These are phyloP conservation scores for Lactifluus volemus DNA, from an alignment of 768 basidiomycete species.

Conservation along the genomic window DNA sequence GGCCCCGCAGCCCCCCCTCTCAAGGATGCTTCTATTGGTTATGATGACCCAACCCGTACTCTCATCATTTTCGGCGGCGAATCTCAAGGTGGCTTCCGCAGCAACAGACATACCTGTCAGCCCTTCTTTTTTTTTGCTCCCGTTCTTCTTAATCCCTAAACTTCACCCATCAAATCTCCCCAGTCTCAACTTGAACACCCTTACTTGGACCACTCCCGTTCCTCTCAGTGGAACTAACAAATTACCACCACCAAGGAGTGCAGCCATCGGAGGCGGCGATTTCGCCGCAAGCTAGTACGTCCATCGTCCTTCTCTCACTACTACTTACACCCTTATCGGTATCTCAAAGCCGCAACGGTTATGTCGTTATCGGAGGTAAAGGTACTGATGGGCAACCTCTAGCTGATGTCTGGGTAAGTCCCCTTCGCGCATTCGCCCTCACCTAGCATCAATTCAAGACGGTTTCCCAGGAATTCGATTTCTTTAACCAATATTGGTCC, in stretches of 20 bases:
- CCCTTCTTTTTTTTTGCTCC: slow-evolving; percentile 3
- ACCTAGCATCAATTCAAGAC: slow-evolving; percentile 11
- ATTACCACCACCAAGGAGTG: slow-evolving; percentile 54
- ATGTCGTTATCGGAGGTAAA: slow-evolving; percentile 67
- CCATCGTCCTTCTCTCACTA: slow-evolving; percentile 1
- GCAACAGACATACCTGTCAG: slow-evolving; percentile 61
- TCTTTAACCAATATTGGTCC: slow-evolving; percentile 69
- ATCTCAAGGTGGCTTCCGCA: slow-evolving; percentile 54
- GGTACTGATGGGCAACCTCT: slow-evolving; percentile 44
- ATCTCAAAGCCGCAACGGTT: slow-evolving; percentile 53
- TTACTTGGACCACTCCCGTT: slow-evolving; percentile 51
- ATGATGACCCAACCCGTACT: slow-evolving; percentile 38
- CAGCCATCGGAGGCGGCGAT: slow-evolving; percentile 57
- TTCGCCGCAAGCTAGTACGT: slow-evolving; percentile 78
- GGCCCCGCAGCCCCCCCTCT: slow-evolving; percentile 51
- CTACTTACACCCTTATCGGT: slow-evolving; percentile 16
- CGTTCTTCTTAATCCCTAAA: neutral
- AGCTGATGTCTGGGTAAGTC: slow-evolving; percentile 65
- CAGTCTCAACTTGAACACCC: slow-evolving; percentile 54
- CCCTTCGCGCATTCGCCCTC: slow-evolving; percentile 3
- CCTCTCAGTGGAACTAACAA: slow-evolving; percentile 40
- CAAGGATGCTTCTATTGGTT: slow-evolving; percentile 64
- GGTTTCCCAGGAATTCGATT: slow-evolving; percentile 61
- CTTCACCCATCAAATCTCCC: slow-evolving; percentile 1
- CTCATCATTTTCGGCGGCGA: slow-evolving; percentile 72